Conservation (phyloP, 2,329 filamentous ascomycete species). For the Colletotrichum navitas region DNA sequence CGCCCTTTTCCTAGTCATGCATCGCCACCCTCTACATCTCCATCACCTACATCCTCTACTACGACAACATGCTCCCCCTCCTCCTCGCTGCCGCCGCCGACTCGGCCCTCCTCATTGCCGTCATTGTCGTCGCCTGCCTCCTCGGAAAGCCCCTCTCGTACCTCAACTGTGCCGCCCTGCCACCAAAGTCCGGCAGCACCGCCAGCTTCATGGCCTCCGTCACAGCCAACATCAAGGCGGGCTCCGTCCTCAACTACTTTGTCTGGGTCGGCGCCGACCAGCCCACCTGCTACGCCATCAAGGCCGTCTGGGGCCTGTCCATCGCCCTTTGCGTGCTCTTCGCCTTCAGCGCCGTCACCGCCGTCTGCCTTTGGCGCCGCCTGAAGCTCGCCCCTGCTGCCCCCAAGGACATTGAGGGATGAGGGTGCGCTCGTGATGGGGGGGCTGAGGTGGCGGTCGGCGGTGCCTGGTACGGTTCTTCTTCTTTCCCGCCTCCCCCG, state of each 20-base stretch:
- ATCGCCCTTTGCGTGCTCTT: constrained; percentile 83
- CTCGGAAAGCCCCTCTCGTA: constrained; percentile 85
- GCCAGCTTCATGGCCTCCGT: constrained; percentile 60
- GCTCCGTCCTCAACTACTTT: constrained; percentile 55
- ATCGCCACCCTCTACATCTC: constrained; percentile 83
- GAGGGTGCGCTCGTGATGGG: constrained; percentile 61
- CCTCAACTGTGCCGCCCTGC: constrained; percentile 74
- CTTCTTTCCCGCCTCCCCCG: constrained; percentile 28
- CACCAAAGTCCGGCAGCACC: constrained; percentile 56
- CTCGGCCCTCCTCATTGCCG: constrained; percentile 77
- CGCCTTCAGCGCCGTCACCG: constrained; percentile 70
- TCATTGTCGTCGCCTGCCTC: constrained; percentile 81
- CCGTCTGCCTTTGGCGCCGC: constrained; percentile 72
- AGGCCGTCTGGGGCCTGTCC: constrained; percentile 87
- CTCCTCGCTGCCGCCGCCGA: constrained; percentile 77
- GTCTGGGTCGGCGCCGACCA: constrained; percentile 65
- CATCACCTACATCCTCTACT: constrained; percentile 85
- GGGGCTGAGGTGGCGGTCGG: constrained; percentile 44
- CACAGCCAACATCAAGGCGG: constrained; percentile 55
- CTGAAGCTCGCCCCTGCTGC: constrained; percentile 57
- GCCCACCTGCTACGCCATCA: constrained; percentile 83
- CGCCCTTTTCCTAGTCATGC: constrained; percentile 70
- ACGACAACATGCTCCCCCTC: constrained; percentile 81
- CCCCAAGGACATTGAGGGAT: constrained; percentile 63
- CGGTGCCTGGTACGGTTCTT: neutral